Base-by-base conservation (phyloP, 495 filamentous ascomycete genomes). In the Geoglossum glabrum region DNA sequence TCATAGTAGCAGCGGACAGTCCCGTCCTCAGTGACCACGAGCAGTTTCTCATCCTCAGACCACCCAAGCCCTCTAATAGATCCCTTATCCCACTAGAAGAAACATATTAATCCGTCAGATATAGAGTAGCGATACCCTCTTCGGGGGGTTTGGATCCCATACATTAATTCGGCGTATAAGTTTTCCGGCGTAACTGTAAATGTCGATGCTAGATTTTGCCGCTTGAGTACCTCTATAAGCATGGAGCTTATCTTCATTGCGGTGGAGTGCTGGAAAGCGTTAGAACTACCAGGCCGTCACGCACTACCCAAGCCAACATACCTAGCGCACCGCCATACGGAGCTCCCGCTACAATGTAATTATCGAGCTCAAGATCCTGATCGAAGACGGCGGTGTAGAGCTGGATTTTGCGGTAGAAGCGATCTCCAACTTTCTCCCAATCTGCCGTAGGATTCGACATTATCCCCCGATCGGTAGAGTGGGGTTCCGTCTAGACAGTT, bases 271-370 rank as follows among this genome's bases (percentile, higher is more conserved):
- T 95, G 61, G 55, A 54, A 49, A 40, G 43, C 50, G 31, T n/a
- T 61, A 49, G 43, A 55, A 21, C n/a, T 26, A 45, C 13, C n/a
- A 1, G 23, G 27, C 38, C 23, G 47, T n/a, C 60, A 50, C 19
- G 38, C 26, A 57, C 36, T 30, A 56, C n/a, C 26, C 11, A 46
- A 19, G 49, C 55, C 49, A 50, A 59, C 78, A 63, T 81, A 94
- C 88, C 88, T 69, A 95, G 75, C 64, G 93, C 90, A 61, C 92
- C 92, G 62, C 85, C 86, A 68, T 90, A 95, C n/a, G 90, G 88
- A 65, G 93, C 93, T 61, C 88, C 92, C 36, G 81, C 82, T 64
- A 95, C 81, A 66, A 93, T 76, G 74, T 93, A 95, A 72, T 94
- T 90, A 69, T 95, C 90, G 65, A 98, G 76, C 72, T 98, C 90